phyloP scores from a whole-genome alignment of 2,329 filamentous ascomycete species.

The Calonectria honghensis region DNA sequence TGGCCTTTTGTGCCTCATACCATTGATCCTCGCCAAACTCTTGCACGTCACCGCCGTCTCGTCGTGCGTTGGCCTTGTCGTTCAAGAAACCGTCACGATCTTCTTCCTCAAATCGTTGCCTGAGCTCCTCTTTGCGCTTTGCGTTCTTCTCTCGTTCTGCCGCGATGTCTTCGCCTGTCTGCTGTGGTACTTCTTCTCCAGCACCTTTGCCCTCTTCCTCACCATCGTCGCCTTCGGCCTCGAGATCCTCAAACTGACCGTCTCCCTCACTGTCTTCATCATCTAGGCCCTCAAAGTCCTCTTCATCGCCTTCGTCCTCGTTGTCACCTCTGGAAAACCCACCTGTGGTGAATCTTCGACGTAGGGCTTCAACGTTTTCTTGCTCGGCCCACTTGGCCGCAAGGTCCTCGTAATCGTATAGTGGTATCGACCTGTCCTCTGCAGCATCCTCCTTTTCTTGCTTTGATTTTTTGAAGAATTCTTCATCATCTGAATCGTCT shows the following conservation, averaged over 20 bases:
- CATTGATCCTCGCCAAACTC: conserved; percentile 98
- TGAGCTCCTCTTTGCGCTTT: conserved; percentile 93
- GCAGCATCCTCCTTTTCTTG: conserved; percentile 81
- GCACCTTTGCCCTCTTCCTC: conserved; percentile 81
- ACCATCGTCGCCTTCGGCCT: conserved; percentile 80
- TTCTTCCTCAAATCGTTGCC: conserved; percentile 96
- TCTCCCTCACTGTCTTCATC: conserved; percentile 72
- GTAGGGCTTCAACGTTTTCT: conserved; percentile 84
- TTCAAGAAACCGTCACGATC: conserved; percentile 97
- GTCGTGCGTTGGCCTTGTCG: conserved; percentile 86
- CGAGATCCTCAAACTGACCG: conserved; percentile 75
- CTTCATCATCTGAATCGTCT: conserved; percentile 74
- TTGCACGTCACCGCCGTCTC: conserved; percentile 80
- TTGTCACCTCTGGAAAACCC: conserved; percentile 66
- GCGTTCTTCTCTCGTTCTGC: conserved; percentile 94
- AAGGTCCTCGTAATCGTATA: conserved; percentile 86
- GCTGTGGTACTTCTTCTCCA: conserved; percentile 61
- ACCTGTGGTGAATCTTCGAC: conserved; percentile 83
- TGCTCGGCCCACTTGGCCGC: conserved; percentile 90
- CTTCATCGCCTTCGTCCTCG: conserved; percentile 61
- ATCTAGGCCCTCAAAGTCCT: conserved; percentile 67
- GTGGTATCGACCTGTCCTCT: conserved; percentile 87
- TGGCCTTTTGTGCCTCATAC: conserved; percentile 97
- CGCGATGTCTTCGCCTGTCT: conserved; percentile 77
- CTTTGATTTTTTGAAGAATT: conserved; percentile 79